Base-by-base conservation (phyloP, 2,329 filamentous ascomycete species). In the Epichloe elymi region DNA sequence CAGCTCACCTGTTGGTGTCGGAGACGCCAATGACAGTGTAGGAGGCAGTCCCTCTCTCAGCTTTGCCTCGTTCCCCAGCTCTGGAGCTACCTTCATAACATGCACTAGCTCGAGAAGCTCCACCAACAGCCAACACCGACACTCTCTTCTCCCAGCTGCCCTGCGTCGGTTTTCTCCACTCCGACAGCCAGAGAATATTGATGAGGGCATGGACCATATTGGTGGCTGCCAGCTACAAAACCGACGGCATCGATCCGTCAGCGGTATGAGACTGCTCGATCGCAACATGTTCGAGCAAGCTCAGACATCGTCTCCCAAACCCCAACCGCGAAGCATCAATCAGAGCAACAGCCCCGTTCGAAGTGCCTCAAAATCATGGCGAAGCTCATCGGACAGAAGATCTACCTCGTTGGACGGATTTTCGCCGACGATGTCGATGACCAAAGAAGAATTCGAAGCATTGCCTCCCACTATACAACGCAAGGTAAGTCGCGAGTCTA, bases 401-500 rank as follows among this genome's bases (percentile, higher is more conserved):
- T 49, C 52, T 20, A 49, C 54, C 26, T 49, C 56, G 14, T 51
- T 55, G 26, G 57, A 59, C n/a, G 57, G 53, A 48, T 55, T 54
- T n/a, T 55, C 60, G 46, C 60, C 61, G 39, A 61, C 62, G 33
- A 57, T 55, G 46, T 56, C 54, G 20, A 66, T 69, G 55, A 69
- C 68, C 2, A 67, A 57, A 53, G 60, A 66, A 35, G 67, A 70
- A 49, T 78, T 77, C 53, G 73, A 78, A 56, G 70, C 71, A 40
- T 65, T 80, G 11, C 77, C 77, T 19, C 73, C 73, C 23, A 74
- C 75, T 15, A 70, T 80, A 49, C 70, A 74, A 59, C 70, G 76
- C 64, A 80, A 80, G 68, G 77, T 80, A 66, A 70, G 75, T 68
- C 38, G 15, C 17, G 38, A 33, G 11, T 46, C 11, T 11, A 5